Evolutionary conservation across 495 filamentous ascomycete species (phyloP), one percentile per base, ranked within the genome.

Genomic region (Bryoglossum gracile): DNA sequence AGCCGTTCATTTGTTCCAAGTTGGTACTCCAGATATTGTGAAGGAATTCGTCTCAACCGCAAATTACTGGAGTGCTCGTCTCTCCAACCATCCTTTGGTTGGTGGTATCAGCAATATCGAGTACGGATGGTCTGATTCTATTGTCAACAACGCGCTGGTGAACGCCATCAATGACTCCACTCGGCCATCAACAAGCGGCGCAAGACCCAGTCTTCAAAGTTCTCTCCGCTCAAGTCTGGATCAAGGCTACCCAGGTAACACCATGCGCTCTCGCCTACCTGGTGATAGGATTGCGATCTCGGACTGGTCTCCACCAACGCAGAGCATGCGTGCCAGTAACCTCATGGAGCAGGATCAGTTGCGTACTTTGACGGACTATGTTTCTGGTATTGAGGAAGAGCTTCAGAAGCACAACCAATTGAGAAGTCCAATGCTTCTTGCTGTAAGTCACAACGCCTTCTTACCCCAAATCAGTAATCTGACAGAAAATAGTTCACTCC

Each of bases 31-130:
- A 2, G 94, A 97, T 60, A 96, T 99, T 56, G 84, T 90, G 37
- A 82, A 82, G 42, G 92, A 99, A 58, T 99, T 95, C 51, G 89
- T 96, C 42, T 81, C 79, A 26, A 94, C 87, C 0, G 91, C 88
- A 56, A 99, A 99, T 67, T 99, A 99, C 68, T 99, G 92, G 92
- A 87, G 87, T 58, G 89, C 92, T 2, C 77, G 92, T 35, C 71
- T 97, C 8, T 94, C 87, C 58, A 96, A 95, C 51, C 86, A 95
- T 53, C 92, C 92, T 9, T 70, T 97, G 3, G 76, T 89, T 8
- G 92, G 91, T 21, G 91, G 88, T 52, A 83, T 97, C 58, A 94
- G 87, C 68, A 99, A 96, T 58, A 83, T 97, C 43, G 94, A 99
- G 64, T 96, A 96, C 62, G 92, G 92, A 47, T 97, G 94, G 92